Evolutionary conservation across 2,329 filamentous ascomycete species (phyloP).

Genomic region (Graphilbum sp.): DNA sequence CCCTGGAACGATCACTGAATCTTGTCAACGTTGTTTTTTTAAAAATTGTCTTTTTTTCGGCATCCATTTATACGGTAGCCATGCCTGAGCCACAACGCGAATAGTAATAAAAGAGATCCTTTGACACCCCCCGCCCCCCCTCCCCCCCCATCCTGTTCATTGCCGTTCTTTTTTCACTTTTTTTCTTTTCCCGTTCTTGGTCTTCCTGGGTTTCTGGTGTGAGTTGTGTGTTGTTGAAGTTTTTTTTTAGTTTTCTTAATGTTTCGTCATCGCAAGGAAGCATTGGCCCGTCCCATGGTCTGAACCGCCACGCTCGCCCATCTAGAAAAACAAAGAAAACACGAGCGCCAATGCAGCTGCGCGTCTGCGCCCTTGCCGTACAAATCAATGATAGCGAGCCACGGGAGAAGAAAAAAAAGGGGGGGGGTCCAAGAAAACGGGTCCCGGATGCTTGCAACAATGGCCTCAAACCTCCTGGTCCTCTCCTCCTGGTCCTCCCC

Average conservation of each 20-base stretch:
- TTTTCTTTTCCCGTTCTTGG: background rate
- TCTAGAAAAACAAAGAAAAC: constrained; percentile 6
- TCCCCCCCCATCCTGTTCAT: background rate
- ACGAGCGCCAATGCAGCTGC: background rate
- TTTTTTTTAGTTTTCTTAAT: background rate
- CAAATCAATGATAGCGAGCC: background rate
- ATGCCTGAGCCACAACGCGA: constrained; percentile 1
- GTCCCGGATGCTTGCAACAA: background rate
- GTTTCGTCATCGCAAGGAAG: constrained; percentile 5
- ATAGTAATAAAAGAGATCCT: constrained; percentile 1
- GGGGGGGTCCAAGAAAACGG: too few species aligned
- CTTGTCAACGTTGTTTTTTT: too few species aligned
- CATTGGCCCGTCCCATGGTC: constrained; percentile 2
- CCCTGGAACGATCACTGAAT: too few species aligned
- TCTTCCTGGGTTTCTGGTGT: background rate
- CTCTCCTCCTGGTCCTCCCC: background rate
- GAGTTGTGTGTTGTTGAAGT: background rate
- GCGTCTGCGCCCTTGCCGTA: too few species aligned
- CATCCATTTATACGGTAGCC: constrained; percentile 1
- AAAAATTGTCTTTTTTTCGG: background rate
- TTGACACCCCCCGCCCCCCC: background rate
- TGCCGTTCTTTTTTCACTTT: constrained; percentile 1
- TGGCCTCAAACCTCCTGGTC: background rate
- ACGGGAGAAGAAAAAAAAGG: background rate
- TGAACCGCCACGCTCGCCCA: constrained; percentile 2